Evolutionary conservation across 306 rosid genomes (phyloP).

Genomic region (Prosopis cineraria): DNA sequence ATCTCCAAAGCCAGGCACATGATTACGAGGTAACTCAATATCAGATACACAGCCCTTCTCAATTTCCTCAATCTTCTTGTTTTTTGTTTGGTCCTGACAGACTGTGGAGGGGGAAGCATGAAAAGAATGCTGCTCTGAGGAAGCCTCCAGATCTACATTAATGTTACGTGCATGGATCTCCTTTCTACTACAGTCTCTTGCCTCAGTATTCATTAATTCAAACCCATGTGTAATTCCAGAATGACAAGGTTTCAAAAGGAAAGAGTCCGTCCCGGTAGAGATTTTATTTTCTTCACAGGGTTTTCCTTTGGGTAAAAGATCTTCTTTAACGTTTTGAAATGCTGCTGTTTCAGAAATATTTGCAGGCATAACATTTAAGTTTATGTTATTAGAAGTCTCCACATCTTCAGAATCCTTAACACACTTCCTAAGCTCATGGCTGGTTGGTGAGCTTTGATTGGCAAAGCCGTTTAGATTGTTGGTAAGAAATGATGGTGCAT

Average conservation of each 20-base stretch:
- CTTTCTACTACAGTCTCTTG: slow-evolving; percentile 18
- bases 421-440: slow-evolving; percentile 35
- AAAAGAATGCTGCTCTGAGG: slow-evolving; percentile 32
- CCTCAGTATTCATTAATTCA: slow-evolving; percentile 29
- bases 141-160: slow-evolving; percentile 25
- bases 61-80: slow-evolving; percentile 32
- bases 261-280: slow-evolving; percentile 33
- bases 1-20: slow-evolving; percentile 28
- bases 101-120: slow-evolving; percentile 27
- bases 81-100: slow-evolving; percentile 31
- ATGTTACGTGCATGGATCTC: slow-evolving; percentile 27
- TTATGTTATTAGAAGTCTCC: slow-evolving; percentile 35
- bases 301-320: slow-evolving; percentile 25
- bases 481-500: slow-evolving; percentile 26
- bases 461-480: slow-evolving; percentile 24
- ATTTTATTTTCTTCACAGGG: slow-evolving; percentile 31
- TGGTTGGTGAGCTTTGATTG: slow-evolving; percentile 26
- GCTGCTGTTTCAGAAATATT: slow-evolving; percentile 33
- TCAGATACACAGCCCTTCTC: slow-evolving; percentile 32
- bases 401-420: slow-evolving; percentile 30
- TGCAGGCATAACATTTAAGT: slow-evolving; percentile 54
- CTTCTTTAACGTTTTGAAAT: slow-evolving; percentile 34
- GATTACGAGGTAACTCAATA: slow-evolving; percentile 33
- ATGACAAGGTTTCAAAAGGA: slow-evolving; percentile 8
- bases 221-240: slow-evolving; percentile 25